Percentiles rank a stretch among this genome's conserved stretches.
Evolutionary conservation across 495 filamentous ascomycete genomes (phyloP).

Genomic region (Aspergillus saccharolyticus): DNA sequence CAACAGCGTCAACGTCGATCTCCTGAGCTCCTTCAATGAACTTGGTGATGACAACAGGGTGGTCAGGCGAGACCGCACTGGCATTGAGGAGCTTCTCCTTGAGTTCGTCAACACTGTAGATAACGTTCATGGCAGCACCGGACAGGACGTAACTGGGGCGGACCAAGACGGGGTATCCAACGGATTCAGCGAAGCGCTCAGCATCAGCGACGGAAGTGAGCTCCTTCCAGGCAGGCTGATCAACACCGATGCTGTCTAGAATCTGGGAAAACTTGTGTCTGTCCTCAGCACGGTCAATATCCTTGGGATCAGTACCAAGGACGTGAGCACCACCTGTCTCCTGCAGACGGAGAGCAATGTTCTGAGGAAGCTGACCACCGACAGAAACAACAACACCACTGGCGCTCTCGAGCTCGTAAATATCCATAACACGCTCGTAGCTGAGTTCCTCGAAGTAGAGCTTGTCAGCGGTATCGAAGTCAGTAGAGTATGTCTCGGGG

Average conservation of each 20-base stretch:
- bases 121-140: slow-evolving; percentile 96
- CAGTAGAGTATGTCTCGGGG: slow-evolving; percentile 83
- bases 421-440: slow-evolving; percentile 98
- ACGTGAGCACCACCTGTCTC: slow-evolving; percentile 83
- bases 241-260: slow-evolving; percentile 90
- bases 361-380: slow-evolving; percentile 93
- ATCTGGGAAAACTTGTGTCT: slow-evolving; percentile 97
- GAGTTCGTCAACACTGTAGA: slow-evolving; percentile 81
- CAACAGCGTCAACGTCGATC: slow-evolving; percentile 96
- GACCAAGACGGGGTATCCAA: slow-evolving; percentile 89
- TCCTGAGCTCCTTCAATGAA: slow-evolving; percentile 97
- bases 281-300: slow-evolving; percentile 97
- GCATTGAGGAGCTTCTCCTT: slow-evolving; percentile 85
- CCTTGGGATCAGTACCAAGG: slow-evolving; percentile 83
- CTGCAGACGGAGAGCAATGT: slow-evolving; percentile 93
- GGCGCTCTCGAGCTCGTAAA: slow-evolving; percentile 88
- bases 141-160: slow-evolving; percentile 94
- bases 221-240: slow-evolving; percentile 98
- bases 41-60: slow-evolving; percentile 97
- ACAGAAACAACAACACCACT: slow-evolving; percentile 91
- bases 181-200: slow-evolving; percentile 72
- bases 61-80: slow-evolving; percentile 85
- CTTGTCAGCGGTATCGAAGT: slow-evolving; percentile 91
- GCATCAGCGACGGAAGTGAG: slow-evolving; percentile 86
- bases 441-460: slow-evolving; percentile 96